phyloP scores from a whole-genome alignment of 768 basidiomycete genomes.

The Lanmaoa rubissima region DNA sequence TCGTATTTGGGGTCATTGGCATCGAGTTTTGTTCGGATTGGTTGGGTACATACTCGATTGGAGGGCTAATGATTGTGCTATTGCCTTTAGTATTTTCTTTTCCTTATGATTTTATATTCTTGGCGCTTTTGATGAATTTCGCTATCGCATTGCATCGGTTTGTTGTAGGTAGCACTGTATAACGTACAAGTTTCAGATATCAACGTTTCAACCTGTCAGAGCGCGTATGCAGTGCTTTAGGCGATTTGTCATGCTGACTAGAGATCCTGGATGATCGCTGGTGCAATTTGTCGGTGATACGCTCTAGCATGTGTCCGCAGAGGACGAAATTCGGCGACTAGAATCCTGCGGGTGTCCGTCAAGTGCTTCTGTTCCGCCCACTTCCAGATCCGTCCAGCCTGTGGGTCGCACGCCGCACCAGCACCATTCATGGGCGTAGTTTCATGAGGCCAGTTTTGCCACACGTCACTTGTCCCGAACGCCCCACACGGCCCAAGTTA shows the following conservation, averaged over 20 bases:
- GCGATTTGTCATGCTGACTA: neutral
- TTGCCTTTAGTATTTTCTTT: slow-evolving; percentile 17
- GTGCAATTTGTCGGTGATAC: slow-evolving; percentile 3
- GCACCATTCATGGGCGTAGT: neutral
- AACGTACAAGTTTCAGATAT: slow-evolving; percentile 10
- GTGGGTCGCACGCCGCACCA: no score
- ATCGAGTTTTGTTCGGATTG: slow-evolving; percentile 30
- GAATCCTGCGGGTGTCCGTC: slow-evolving; percentile 11
- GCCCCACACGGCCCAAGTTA: slow-evolving; percentile 19
- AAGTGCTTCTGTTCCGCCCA: slow-evolving; percentile 11
- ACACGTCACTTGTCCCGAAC: slow-evolving; percentile 2
- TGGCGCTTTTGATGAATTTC: slow-evolving; percentile 24
- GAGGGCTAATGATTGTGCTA: slow-evolving; percentile 33
- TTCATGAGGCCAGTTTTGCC: neutral
- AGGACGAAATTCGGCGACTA: neutral
- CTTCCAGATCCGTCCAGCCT: slow-evolving; percentile 22
- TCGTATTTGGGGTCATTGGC: slow-evolving; percentile 26
- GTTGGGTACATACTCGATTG: slow-evolving; percentile 30
- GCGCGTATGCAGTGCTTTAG: neutral
- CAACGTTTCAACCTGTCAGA: neutral
- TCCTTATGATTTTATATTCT: slow-evolving; percentile 30
- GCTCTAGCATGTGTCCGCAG: neutral
- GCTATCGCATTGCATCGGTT: slow-evolving; percentile 30
- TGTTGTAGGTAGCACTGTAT: slow-evolving; percentile 33
- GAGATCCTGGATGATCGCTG: slow-evolving; percentile 1